Conservation (phyloP, 1,284 basidiomycete genomes). For the Malassezia nana region DNA sequence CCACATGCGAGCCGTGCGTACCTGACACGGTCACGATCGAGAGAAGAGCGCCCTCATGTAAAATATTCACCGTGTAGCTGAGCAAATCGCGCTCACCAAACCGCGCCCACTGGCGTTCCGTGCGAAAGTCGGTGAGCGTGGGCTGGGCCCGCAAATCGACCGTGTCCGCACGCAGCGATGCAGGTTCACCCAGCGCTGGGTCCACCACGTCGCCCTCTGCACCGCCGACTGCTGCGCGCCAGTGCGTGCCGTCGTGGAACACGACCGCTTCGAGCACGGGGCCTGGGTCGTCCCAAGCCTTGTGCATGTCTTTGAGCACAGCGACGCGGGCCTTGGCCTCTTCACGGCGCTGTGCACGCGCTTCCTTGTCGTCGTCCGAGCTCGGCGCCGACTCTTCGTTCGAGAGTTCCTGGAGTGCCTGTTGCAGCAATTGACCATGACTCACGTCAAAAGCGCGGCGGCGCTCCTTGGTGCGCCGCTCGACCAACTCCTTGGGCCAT, state of each 20-base stretch:
- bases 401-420: conserved; percentile 33
- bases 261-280: conserved; percentile 46
- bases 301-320: conserved; percentile 39
- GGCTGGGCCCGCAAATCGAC: conserved; percentile 35
- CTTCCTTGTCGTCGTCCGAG: conserved; percentile 11
- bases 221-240: conserved; percentile 47
- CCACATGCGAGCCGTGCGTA: conserved; percentile 48
- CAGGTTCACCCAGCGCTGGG: conserved; percentile 29
- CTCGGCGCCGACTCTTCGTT: conserved; percentile 21
- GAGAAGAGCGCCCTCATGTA: conserved; percentile 32
- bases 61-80: conserved; percentile 47
- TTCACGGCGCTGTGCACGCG: conserved; percentile 24
- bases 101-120: conserved; percentile 39
- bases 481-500: conserved; percentile 45
- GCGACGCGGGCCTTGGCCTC: conserved; percentile 43
- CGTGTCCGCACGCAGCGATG: conserved; percentile 19
- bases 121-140: conserved; percentile 45
- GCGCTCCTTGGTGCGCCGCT: conserved; percentile 39
- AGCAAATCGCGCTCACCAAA: conserved; percentile 47
- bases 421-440: conserved; percentile 32
- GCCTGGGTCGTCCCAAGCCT: conserved; percentile 41
- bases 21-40: conserved; percentile 45
- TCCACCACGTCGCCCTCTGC: conserved; percentile 44
- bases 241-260: conserved; percentile 47
- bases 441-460: conserved; percentile 41